Evolutionary conservation across 345 rosid genomes (phyloP).

Genomic region (Linum lewisii): DNA sequence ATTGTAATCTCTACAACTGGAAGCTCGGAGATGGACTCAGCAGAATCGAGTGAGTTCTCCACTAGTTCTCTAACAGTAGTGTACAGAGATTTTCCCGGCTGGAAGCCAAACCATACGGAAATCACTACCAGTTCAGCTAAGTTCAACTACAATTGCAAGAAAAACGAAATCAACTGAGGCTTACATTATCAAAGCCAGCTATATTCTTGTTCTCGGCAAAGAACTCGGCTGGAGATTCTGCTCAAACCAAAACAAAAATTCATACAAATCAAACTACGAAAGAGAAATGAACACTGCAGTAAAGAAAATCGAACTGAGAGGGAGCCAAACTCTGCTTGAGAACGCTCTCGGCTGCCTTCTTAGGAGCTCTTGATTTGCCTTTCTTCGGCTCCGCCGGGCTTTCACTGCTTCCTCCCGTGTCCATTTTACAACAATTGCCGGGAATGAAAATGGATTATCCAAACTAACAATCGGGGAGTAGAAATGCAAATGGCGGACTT

Average conservation of each 20-base stretch:
- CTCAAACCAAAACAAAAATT: slow-evolving; percentile 12
- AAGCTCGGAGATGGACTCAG: slow-evolving; percentile 86
- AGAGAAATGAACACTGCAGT: not conserved
- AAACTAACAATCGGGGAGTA: too few relatives aligned
- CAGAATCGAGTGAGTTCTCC: slow-evolving; percentile 90
- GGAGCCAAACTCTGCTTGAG: slow-evolving; percentile 69
- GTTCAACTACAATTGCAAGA: not conserved
- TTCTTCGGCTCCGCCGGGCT: slow-evolving; percentile 43
- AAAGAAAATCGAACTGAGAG: not conserved
- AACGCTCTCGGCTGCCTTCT: slow-evolving; percentile 51
- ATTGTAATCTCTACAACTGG: slow-evolving; percentile 79
- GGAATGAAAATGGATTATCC: too few relatives aligned
- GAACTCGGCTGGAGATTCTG: slow-evolving; percentile 98
- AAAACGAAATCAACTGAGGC: slow-evolving; percentile 13
- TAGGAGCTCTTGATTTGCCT: slow-evolving; percentile 47
- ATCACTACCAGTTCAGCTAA: not conserved
- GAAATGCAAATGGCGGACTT: too few relatives aligned
- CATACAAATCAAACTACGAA: not conserved
- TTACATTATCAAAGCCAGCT: slow-evolving; percentile 95
- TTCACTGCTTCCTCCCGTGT: slow-evolving; percentile 34
- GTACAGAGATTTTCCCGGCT: slow-evolving; percentile 90
- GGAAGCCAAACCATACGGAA: slow-evolving; percentile 8
- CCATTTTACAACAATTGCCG: slow-evolving; percentile 19
- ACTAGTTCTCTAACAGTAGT: slow-evolving; percentile 93
- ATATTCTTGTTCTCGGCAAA: slow-evolving; percentile 98